These are phyloP conservation scores for Pythium chondricola DNA, from an alignment of 352 stramenopile species.

Conservation along the genomic window DNA sequence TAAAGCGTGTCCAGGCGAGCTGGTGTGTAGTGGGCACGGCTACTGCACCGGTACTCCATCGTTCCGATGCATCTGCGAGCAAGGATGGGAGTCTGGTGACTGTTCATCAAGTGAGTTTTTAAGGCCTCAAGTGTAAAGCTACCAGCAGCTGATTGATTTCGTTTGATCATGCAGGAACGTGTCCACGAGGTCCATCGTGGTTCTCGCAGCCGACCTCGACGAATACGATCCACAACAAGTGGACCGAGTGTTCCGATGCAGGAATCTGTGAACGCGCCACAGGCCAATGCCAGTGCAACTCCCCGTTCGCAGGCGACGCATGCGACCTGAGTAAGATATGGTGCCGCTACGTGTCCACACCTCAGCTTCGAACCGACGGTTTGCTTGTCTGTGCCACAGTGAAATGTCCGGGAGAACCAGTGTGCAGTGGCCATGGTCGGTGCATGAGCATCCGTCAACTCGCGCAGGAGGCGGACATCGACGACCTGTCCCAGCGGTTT, in stretches of 20 bases:
- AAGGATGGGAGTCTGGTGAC: conserved; percentile 55
- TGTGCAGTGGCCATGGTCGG: conserved; percentile 62
- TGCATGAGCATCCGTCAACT: conserved; percentile 75
- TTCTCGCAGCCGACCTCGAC: conserved; percentile 33
- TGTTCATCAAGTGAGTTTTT: no score
- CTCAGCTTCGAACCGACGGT: no score
- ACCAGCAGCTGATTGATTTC: neutral
- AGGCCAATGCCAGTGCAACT: conserved; percentile 56
- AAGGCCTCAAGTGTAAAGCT: no score
- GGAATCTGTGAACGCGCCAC: conserved; percentile 46
- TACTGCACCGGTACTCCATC: conserved; percentile 52
- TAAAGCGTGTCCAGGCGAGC: conserved; percentile 47
- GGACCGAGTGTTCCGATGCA: conserved; percentile 48
- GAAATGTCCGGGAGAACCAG: conserved; percentile 47
- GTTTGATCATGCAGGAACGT: conserved; percentile 32
- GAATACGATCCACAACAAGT: conserved; percentile 52
- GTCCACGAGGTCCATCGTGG: conserved; percentile 56
- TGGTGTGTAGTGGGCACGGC: conserved; percentile 70
- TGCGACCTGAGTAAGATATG: conserved; percentile 42
- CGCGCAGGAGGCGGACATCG: conserved; percentile 45
- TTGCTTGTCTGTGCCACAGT: conserved; percentile 21
- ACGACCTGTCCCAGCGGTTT: conserved; percentile 43
- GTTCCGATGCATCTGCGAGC: conserved; percentile 52
- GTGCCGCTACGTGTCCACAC: no score
- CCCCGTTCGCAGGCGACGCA: conserved; percentile 46